These are phyloP conservation scores for Mycena metata DNA, from an alignment of 768 basidiomycete genomes.

Conservation along the genomic window DNA sequence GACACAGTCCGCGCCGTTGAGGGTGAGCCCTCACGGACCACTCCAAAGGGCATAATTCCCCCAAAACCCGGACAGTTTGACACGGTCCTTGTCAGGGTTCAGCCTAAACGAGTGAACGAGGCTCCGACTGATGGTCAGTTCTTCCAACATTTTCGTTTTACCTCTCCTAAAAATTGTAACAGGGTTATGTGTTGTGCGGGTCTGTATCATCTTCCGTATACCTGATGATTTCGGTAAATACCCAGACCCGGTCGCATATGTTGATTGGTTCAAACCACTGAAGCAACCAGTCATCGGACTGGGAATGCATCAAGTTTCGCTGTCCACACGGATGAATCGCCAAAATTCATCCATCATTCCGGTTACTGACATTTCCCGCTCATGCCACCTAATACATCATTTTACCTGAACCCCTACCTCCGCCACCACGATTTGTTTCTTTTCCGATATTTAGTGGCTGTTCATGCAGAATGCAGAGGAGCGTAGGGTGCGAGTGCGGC, in stretches of 20 bases:
- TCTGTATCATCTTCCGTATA: constrained; percentile 45
- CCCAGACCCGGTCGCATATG: constrained; percentile 41
- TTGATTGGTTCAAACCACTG: constrained; percentile 46
- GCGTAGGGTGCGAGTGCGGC: constrained; percentile 2
- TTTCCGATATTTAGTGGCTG: constrained; percentile 37
- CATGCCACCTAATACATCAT: constrained; percentile 47
- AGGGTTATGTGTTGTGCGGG: constrained; percentile 45
- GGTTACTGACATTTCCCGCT: constrained; percentile 41
- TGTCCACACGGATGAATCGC: constrained; percentile 30
- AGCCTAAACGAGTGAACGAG: background rate
- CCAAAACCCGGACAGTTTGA: constrained; percentile 38
- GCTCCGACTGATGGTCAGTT: constrained; percentile 31
- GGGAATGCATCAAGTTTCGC: constrained; percentile 39
- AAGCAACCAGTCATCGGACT: constrained; percentile 21
- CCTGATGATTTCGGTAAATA: constrained; percentile 32
- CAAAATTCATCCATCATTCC: constrained; percentile 41
- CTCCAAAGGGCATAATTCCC: constrained; percentile 34
- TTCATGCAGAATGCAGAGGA: background rate
- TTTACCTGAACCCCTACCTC: constrained; percentile 50
- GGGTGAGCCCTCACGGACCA: constrained; percentile 8
- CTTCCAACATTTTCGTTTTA: background rate
- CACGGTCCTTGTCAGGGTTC: constrained; percentile 39
- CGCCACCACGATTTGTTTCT: constrained; percentile 45
- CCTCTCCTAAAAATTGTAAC: background rate
- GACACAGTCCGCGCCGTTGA: constrained; percentile 39